Conservation (phyloP, 495 filamentous ascomycete species). For the Xanthoparmelia taractica region DNA sequence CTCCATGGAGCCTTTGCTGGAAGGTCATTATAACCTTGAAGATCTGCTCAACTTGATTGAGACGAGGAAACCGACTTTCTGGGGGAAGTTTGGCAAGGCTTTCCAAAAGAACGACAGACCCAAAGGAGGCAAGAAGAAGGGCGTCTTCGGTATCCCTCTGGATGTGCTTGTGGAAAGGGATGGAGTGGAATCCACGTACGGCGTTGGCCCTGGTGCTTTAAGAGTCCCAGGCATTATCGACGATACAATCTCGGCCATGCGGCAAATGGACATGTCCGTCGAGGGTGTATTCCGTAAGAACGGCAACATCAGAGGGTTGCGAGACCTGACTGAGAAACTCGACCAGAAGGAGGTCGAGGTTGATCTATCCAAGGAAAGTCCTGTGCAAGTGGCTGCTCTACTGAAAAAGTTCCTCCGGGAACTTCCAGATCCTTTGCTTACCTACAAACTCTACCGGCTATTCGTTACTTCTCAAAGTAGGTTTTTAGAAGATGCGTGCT, state of each 20-base stretch:
- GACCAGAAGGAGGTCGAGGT: conserved; percentile 78
- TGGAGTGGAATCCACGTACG: conserved; percentile 90
- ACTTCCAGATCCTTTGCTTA: conserved; percentile 89
- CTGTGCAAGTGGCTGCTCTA: conserved; percentile 88
- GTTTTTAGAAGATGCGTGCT: conserved; percentile 23
- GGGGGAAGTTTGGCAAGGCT: conserved; percentile 94
- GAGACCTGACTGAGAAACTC: conserved; percentile 72
- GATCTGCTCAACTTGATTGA: conserved; percentile 94
- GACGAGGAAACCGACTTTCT: conserved; percentile 86
- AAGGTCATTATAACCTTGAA: conserved; percentile 83
- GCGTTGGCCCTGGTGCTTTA: conserved; percentile 83
- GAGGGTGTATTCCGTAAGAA: conserved; percentile 99
- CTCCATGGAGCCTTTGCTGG: conserved; percentile 88
- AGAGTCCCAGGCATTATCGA: conserved; percentile 84
- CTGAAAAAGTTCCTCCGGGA: conserved; percentile 94
- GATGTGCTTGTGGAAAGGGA: conserved; percentile 87
- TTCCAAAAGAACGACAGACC: conserved; percentile 73
- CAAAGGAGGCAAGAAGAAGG: conserved; percentile 82
- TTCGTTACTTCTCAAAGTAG: conserved; percentile 83
- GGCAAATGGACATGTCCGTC: conserved; percentile 97
- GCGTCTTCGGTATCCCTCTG: conserved; percentile 76
- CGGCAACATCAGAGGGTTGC: conserved; percentile 86
- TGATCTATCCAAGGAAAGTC: conserved; percentile 73
- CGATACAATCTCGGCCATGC: conserved; percentile 86
- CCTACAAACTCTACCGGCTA: conserved; percentile 85